Evolutionary conservation across 306 rosid genomes (phyloP), one percentile per base, ranked within the genome.

Genomic region (Corylus heterophylla): DNA sequence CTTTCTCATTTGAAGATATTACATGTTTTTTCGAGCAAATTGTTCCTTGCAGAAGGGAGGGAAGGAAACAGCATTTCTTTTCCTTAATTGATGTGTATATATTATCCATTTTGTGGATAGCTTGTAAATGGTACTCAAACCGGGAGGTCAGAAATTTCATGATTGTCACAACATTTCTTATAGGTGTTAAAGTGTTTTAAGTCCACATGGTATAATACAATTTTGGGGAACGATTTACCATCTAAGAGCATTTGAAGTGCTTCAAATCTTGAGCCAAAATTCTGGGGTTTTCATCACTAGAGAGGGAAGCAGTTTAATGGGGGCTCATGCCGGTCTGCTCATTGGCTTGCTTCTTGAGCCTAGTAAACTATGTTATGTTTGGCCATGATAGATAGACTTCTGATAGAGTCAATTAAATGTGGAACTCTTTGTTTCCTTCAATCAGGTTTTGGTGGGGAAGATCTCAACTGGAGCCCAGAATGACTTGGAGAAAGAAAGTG

Each of bases 401-500:
- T 3, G 29, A 42, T 18, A 8, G 72, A 39, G 50, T 1, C 27
- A 68, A 39, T 42, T 68, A 67, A 68, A 17, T 8, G 10, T 39
- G 72, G 72, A 5, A 68, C 17, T 37, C 10, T 48, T 56, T 18
- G 58, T 45, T 22, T 45, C 14, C 37, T 51, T 72, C 58, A 18
- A 16, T 18, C 55, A 87, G 88, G 86, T 76, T 76, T 59, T 87
- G 47, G 25, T 87, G 77, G 86, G 88, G 59, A 79, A 84, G 52
- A 84, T 87, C 51, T 79, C 90, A 52, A 82, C 81, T 29, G 90
- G 86, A 79, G 88, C 90, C 1, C 83, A 84, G 67, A 79, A 84
- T 25, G 88, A 84, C 80, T 68, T 84, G 74, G 90, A 87, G 81
- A 74, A 84, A 87, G 81, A 74, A 84, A 79, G 88, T 87, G 82